phyloP scores from a whole-genome alignment of 352 stramenopile genomes.

The Globisporangium middletonii region DNA sequence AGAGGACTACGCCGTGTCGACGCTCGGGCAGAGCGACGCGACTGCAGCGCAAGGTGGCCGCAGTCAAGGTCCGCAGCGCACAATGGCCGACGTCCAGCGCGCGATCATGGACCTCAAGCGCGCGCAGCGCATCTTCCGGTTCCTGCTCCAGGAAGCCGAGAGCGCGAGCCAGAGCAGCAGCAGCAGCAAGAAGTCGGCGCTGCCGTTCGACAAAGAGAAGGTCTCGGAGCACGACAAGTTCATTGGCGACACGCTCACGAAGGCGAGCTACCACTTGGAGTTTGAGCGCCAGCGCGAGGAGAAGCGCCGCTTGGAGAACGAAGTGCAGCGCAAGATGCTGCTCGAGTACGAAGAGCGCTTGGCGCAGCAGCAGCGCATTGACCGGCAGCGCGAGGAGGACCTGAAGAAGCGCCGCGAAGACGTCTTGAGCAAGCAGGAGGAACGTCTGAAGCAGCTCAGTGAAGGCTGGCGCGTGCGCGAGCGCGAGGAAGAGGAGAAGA shows the following conservation, averaged over 20 bases:
- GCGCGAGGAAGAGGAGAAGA: constrained; percentile 79
- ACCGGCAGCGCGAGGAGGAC: constrained; percentile 49
- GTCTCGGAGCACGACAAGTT: constrained; percentile 85
- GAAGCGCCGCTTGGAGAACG: constrained; percentile 76
- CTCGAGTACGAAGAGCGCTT: constrained; percentile 78
- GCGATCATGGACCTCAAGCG: constrained; percentile 82
- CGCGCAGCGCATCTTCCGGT: constrained; percentile 79
- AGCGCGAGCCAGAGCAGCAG: constrained; percentile 20
- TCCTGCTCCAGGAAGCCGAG: constrained; percentile 68
- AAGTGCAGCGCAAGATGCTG: constrained; percentile 74
- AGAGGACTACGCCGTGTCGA: constrained; percentile 84
- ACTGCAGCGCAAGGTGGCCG: constrained; percentile 24
- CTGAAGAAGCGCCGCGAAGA: constrained; percentile 51
- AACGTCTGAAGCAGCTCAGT: constrained; percentile 75
- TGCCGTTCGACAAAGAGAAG: constrained; percentile 86
- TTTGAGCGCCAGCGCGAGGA: constrained; percentile 86
- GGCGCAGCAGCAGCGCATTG: constrained; percentile 53
- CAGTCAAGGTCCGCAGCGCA: constrained; percentile 52
- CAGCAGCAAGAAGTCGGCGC: constrained; percentile 46
- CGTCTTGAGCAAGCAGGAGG: constrained; percentile 76
- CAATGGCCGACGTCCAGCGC: constrained; percentile 85
- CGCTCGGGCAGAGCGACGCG: constrained; percentile 59
- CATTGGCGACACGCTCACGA: constrained; percentile 79
- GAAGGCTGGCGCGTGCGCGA: constrained; percentile 81
- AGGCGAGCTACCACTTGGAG: constrained; percentile 86